phyloP scores from a whole-genome alignment of 495 filamentous ascomycete species.

The Hypoxylon fuscum region DNA sequence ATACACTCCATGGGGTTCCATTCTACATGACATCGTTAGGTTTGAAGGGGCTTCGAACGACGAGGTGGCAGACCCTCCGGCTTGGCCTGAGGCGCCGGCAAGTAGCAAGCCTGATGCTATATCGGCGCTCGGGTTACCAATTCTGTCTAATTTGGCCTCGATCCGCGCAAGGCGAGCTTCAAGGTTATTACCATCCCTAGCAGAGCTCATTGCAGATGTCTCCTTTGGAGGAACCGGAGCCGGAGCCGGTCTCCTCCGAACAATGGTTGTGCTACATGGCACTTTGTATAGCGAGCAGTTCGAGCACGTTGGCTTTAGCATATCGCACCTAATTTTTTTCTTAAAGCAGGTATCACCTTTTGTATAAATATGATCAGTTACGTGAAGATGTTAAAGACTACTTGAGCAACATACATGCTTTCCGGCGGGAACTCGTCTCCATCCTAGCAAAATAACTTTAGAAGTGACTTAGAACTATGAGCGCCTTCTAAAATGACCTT shows the following conservation, averaged over 20 bases:
- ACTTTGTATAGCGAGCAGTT: slow-evolving; percentile 47
- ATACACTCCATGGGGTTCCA: slow-evolving; percentile 2
- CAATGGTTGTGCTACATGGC: slow-evolving; percentile 40
- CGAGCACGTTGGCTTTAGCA: slow-evolving; percentile 46
- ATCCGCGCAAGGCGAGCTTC: slow-evolving; percentile 46
- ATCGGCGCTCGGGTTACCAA: slow-evolving; percentile 16
- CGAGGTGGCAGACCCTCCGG: neutral
- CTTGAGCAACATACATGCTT: slow-evolving; percentile 28
- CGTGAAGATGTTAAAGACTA: neutral
- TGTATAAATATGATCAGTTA: neutral
- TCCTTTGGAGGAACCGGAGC: slow-evolving; percentile 1
- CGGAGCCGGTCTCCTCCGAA: slow-evolving; percentile 33
- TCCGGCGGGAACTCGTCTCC: slow-evolving; percentile 43
- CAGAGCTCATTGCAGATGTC: neutral
- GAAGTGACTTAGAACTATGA: neutral
- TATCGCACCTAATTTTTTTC: slow-evolving; percentile 50
- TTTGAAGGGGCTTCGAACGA: neutral
- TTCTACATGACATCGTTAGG: neutral
- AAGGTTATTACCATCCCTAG: slow-evolving; percentile 20
- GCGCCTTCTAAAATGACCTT: neutral
- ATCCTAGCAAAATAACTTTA: slow-evolving; percentile 9
- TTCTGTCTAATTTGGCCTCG: slow-evolving; percentile 44
- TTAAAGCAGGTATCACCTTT: slow-evolving; percentile 46
- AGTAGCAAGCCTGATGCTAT: slow-evolving; percentile 5
- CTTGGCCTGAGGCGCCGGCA: slow-evolving; percentile 2